Evolutionary conservation across 148 eudicot genomes (phyloP), one percentile per base, ranked within the genome.

Genomic region (Dianthus caryophyllus): DNA sequence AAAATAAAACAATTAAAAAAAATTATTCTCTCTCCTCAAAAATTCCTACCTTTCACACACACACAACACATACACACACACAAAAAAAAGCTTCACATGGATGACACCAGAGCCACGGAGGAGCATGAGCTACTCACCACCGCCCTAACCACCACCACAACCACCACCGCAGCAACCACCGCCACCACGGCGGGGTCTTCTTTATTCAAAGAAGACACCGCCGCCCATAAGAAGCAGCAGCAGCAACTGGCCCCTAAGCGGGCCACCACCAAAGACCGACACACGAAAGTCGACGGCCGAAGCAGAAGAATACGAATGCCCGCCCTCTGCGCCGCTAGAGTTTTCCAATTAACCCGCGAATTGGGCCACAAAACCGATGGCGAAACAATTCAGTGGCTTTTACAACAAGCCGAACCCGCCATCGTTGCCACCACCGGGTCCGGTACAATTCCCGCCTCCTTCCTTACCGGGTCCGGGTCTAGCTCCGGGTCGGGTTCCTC

Each of bases 291-390:
- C 0, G 97, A 90, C 49, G 97, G 97, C 33, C 38, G 95, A 26
- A 88, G 95, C 30, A 36, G 91, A 30, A 66, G 97, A 54, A 88
- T 91, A 27, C 43, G 97, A 74, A 88, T 91, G 95, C 91, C 97
- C 0, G 97, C 97, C 0, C 71, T 86, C 1, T 91, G 91, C 38
- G 95, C 91, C 0, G 97, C 97, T 0, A 71, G 95, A n/a, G 88
- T 88, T 2, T 91, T 91, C 46, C 95, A 91, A 20, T 41, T 91
- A 10, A 91, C 97, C 2, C 36, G 91, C 27, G 96, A 91, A 72
- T 73, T 91, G 25, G 96, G 96, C 2, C 89, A 85, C 71, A 90
- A 90, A 68, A 84, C 97, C 30, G 95, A 90, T 24, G 95, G 97
- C 0, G 95, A 88, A 68, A 91, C 97, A 11, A 86, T 91, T 48